Conservation (phyloP, 805 yeast species). For the Lachancea sp. region DNA sequence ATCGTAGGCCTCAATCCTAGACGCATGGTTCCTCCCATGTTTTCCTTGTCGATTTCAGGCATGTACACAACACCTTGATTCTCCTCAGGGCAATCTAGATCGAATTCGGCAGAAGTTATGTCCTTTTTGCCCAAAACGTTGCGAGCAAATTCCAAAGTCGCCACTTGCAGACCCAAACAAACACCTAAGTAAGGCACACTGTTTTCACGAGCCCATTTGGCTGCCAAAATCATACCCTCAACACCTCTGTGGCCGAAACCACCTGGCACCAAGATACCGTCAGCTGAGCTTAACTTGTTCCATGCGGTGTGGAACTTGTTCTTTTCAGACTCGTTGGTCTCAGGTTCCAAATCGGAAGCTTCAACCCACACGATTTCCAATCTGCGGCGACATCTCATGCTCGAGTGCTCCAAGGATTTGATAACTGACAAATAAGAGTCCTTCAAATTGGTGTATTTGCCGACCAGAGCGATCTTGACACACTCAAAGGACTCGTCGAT, state of each 20-base stretch:
- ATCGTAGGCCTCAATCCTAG: conserved; percentile 87
- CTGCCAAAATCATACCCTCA: conserved; percentile 96
- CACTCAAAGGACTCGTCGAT: conserved; percentile 80
- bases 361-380: conserved; percentile 95
- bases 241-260: conserved; percentile 97
- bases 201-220: conserved; percentile 97
- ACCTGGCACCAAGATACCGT: conserved; percentile 96
- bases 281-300: conserved; percentile 88
- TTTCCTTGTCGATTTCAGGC: conserved; percentile 97
- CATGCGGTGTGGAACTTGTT: conserved; percentile 89
- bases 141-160: conserved; percentile 89
- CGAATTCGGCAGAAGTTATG: conserved; percentile 80
- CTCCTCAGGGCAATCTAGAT: conserved; percentile 51
- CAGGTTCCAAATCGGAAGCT: conserved; percentile 80
- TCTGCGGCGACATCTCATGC: conserved; percentile 81
- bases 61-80: conserved; percentile 79
- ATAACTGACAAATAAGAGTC: conserved; percentile 94
- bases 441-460: conserved; percentile 92
- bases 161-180: conserved; percentile 95
- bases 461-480: conserved; percentile 93
- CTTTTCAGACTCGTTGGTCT: conserved; percentile 55
- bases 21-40: conserved; percentile 98
- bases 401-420: conserved; percentile 90
- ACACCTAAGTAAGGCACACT: conserved; percentile 92
- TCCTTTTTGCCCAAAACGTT: conserved; percentile 60